These are phyloP conservation scores for Galerina marginata DNA, from an alignment of 768 basidiomycete genomes.

Conservation along the genomic window DNA sequence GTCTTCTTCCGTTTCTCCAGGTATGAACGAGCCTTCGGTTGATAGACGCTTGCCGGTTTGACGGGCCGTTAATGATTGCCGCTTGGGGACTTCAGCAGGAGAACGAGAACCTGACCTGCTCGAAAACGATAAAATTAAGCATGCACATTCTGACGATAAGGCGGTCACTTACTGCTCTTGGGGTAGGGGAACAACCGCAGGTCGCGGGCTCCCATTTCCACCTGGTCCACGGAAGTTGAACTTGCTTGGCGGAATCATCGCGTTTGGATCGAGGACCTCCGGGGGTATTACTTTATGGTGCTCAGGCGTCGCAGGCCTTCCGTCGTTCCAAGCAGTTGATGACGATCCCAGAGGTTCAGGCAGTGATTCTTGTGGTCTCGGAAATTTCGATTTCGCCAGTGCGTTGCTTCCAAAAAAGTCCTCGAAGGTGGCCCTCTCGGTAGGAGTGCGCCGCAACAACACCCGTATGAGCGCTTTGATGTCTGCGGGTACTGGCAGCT, in stretches of 20 bases:
- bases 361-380: slow-evolving; percentile 50
- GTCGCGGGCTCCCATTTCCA: slow-evolving; percentile 27
- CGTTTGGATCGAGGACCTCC: slow-evolving; percentile 80
- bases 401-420: slow-evolving; percentile 90
- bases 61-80: slow-evolving; percentile 17
- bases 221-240: slow-evolving; percentile 64
- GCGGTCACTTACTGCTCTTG: slow-evolving; percentile 29
- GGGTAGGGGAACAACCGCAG: slow-evolving; percentile 24
- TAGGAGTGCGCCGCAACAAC: slow-evolving; percentile 84
- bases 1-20: slow-evolving; percentile 86
- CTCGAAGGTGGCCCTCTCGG: slow-evolving; percentile 86
- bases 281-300: slow-evolving; percentile 78
- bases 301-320: slow-evolving; percentile 61
- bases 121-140: not conserved
- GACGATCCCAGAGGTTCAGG: slow-evolving; percentile 33
- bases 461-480: slow-evolving; percentile 86
- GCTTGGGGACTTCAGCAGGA: not conserved
- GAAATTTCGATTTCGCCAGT: slow-evolving; percentile 78
- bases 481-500: slow-evolving; percentile 72
- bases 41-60: slow-evolving; percentile 41
- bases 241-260: slow-evolving; percentile 82
- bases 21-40: slow-evolving; percentile 71
- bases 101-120: not conserved
- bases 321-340: slow-evolving; percentile 37
- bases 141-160: not conserved